Conservation (phyloP, 139 green algal species). For the Spirogloea muscicola region DNA sequence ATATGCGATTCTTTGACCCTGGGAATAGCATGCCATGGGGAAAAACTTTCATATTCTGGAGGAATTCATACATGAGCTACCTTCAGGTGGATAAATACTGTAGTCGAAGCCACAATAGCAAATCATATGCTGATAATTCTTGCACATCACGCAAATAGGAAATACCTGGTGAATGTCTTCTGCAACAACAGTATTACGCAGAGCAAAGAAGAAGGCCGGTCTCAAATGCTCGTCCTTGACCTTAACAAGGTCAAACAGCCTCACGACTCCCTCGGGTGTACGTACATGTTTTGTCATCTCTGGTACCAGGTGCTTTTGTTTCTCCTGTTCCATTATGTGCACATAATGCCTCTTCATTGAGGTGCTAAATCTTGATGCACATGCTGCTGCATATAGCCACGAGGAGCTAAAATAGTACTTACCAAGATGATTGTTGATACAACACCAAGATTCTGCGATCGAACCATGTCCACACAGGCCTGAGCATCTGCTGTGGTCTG, state of each 20-base stretch:
- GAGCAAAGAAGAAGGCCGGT: conserved; percentile 86
- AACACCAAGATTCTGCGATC: conserved; percentile 66
- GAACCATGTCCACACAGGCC: conserved; percentile 75
- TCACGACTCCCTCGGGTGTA: conserved; percentile 70
- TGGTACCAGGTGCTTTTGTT: conserved; percentile 36
- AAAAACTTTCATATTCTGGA: too few species aligned
- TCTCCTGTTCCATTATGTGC: conserved; percentile 30
- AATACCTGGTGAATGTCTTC: conserved; percentile 82
- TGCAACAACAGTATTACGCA: conserved; percentile 91
- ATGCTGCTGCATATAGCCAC: too few species aligned
- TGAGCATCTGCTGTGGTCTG: conserved; percentile 79
- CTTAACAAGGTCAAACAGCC: conserved; percentile 86
- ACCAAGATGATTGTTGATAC: conserved; percentile 91
- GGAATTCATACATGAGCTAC: too few species aligned
- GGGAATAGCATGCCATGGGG: too few species aligned
- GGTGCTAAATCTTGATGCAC: background rate
- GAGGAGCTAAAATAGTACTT: too few species aligned
- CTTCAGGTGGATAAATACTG: too few species aligned
- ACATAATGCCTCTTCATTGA: background rate
- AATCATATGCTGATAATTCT: too few species aligned
- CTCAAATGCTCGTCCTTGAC: conserved; percentile 53
- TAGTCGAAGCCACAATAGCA: too few species aligned
- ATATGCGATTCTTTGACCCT: conserved; percentile 76
- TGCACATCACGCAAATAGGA: too few species aligned
- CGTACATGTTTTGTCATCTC: conserved; percentile 43